These are phyloP conservation scores for Monoraphidium neglectum DNA, from an alignment of 139 green algal genomes.

Conservation along the genomic window DNA sequence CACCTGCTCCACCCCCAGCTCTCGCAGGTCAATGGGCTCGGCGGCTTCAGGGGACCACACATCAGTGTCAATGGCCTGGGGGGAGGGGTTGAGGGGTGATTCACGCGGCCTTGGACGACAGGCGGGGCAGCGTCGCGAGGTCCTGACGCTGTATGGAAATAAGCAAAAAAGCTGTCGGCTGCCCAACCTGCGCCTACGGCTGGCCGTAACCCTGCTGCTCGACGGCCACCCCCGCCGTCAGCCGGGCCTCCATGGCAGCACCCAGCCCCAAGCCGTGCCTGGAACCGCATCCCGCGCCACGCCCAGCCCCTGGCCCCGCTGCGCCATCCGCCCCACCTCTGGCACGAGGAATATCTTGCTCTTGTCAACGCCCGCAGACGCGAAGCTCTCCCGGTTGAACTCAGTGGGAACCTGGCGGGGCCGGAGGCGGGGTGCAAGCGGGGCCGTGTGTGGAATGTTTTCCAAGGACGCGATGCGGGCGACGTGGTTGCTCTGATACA, in stretches of 20 bases:
- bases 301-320: not conserved
- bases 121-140: no score
- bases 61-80: conserved; percentile 30
- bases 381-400: conserved; percentile 30
- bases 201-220: no score
- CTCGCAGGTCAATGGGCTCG: not conserved
- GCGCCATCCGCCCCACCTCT: not conserved
- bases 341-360: conserved; percentile 31
- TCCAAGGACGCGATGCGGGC: no score
- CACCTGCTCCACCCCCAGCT: conserved; percentile 3
- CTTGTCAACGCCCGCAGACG: conserved; percentile 17
- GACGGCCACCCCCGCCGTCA: not conserved
- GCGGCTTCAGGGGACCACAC: conserved; percentile 7
- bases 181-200: no score
- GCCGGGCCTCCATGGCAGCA: not conserved
- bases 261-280: not conserved
- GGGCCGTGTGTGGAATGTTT: no score
- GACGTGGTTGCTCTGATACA: no score
- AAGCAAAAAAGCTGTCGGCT: no score
- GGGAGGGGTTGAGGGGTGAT: no score
- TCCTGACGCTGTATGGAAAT: no score
- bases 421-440: no score
- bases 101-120: no score
- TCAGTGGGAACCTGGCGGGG: conserved; percentile 24
- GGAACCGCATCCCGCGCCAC: not conserved